Evolutionary conservation across 2,329 filamentous ascomycete species (phyloP).

Genomic region (Fusarium sambucinum): DNA sequence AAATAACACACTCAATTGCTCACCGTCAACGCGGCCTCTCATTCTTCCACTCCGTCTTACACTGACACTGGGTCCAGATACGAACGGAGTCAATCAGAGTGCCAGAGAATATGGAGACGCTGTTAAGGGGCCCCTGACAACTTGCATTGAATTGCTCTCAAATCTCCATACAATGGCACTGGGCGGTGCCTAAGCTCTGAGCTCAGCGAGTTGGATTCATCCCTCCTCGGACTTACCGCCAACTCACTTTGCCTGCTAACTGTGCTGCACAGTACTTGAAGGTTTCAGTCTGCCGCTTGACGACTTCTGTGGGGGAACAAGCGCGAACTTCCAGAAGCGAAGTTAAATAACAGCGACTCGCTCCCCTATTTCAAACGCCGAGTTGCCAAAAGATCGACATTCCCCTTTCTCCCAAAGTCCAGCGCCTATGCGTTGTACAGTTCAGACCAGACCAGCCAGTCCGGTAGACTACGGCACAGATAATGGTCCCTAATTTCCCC

Average conservation of each 20-base stretch:
- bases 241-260: constrained; percentile 13
- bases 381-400: constrained; percentile 30
- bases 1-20: constrained; percentile 20
- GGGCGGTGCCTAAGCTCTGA: constrained; percentile 20
- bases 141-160: constrained; percentile 22
- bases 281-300: constrained; percentile 27
- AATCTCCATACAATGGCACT: constrained; percentile 8
- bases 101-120: constrained; percentile 33
- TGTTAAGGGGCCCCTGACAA: constrained; percentile 27
- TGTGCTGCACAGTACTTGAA: constrained; percentile 16
- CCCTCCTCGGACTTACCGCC: constrained; percentile 21
- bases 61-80: constrained; percentile 1
- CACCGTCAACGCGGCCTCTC: constrained; percentile 33
- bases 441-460: constrained; percentile 4
- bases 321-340: constrained; percentile 29
- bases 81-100: constrained; percentile 24
- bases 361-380: constrained; percentile 24
- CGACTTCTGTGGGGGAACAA: constrained; percentile 9
- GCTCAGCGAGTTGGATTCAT: constrained; percentile 3
- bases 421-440: constrained; percentile 31
- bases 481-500: constrained; percentile 41
- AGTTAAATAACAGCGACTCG: constrained; percentile 24
- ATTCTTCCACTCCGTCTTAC: constrained; percentile 26
- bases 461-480: not conserved
- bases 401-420: constrained; percentile 30